Evolutionary conservation across 2,329 filamentous ascomycete genomes (phyloP), one percentile per base, ranked within the genome.

Genomic region (Aspergillus cejpii): DNA sequence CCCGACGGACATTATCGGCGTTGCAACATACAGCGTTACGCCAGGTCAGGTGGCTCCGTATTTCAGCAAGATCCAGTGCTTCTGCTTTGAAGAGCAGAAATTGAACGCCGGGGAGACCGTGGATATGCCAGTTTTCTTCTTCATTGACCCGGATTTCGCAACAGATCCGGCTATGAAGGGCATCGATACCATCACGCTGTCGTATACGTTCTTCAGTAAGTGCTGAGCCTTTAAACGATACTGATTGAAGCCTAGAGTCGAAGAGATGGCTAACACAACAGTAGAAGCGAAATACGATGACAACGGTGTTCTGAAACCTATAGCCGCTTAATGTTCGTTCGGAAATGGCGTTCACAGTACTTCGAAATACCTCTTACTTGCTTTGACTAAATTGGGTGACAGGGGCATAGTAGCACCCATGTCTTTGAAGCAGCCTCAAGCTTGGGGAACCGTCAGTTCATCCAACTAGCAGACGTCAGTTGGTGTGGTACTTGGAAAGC

Each of bases 81-180:
- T 98, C 69, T 98, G 92, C 69, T 98, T 98, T 60, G 92, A 98
- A 72, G 91, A 89, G 66, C 92, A 98, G 76, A 78, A 94, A 50
- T 70, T 98, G 54, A 91, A 92, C 63, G 90, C 90, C 5, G 90
- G 91, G 36, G 94, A 98, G 76, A 92, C 89, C 36, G 92, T 98
- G 43, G 92, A 98, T 67, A 98, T 98, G 94, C 94, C 92, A 0
- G 94, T 98, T 0, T 98, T 98, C 69, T 98, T 98, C 71, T 98
- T 97, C 68, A 85, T 98, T 54, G 92, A 98, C 62, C 92, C 92
- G 0, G 92, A 97, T 63, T 84, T 98, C 71, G 76, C 91, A 47
- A 90, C 85, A 56, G 92, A 98, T 67, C 74, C 91, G 41, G 90
- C 85, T 53, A 97, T 96, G 91, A 87, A 79, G 69, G 86, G 85